Conservation (phyloP, 75 land plant species). For the Cupressus sempervirens region DNA sequence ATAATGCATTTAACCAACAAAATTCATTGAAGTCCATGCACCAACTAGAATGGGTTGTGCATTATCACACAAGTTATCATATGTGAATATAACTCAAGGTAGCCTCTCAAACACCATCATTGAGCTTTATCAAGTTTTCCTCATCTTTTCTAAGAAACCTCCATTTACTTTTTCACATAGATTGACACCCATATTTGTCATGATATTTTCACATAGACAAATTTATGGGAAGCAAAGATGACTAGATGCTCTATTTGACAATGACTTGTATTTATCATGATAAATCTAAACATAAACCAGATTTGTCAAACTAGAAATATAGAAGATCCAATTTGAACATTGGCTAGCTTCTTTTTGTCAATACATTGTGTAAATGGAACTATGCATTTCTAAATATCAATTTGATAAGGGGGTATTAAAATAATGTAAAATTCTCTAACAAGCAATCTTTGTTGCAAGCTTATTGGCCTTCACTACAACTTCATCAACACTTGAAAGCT, state of each 20-base stretch:
- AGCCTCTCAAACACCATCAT: not conserved
- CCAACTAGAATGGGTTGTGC: not conserved
- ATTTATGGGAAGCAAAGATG: too few species aligned
- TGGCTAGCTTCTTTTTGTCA: not conserved
- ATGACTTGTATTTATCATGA: too few species aligned
- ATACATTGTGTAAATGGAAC: not conserved
- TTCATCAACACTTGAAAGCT: slow-evolving; percentile 78
- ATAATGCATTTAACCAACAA: not conserved
- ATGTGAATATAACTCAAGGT: too few species aligned
- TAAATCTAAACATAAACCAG: too few species aligned
- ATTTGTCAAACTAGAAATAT: not conserved
- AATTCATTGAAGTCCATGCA: not conserved
- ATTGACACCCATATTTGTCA: too few species aligned
- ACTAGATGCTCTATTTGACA: too few species aligned
- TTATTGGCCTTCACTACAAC: slow-evolving; percentile 66
- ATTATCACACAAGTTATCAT: too few species aligned
- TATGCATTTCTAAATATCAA: not conserved
- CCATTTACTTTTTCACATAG: too few species aligned
- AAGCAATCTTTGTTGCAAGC: slow-evolving; percentile 74
- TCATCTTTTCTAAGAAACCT: too few species aligned
- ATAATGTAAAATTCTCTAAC: slow-evolving; percentile 17
- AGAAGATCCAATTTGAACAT: not conserved
- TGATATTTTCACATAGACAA: too few species aligned
- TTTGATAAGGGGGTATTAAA: too few species aligned
- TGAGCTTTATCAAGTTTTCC: not conserved